These are phyloP conservation scores for Prasinococcaceae sp. DNA, from an alignment of 139 green algal genomes.

Conservation along the genomic window DNA sequence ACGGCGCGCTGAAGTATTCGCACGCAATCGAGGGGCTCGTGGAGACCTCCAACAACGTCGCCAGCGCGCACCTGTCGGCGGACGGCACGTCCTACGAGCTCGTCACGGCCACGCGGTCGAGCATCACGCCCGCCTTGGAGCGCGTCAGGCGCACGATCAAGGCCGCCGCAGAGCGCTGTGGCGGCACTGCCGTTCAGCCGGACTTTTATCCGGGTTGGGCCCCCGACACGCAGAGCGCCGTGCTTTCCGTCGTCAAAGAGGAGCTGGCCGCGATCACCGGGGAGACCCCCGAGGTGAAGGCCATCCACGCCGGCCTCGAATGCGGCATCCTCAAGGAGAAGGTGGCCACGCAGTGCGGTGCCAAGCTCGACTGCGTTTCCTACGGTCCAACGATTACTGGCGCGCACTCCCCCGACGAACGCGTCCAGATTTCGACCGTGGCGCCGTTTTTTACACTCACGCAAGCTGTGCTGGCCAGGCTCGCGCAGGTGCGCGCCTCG, in stretches of 20 bases:
- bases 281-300: slow-evolving; percentile 24
- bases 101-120: slow-evolving; percentile 40
- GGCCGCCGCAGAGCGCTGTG: background rate
- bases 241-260: slow-evolving; percentile 30
- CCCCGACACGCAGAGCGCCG: slow-evolving; percentile 29
- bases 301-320: slow-evolving; percentile 8
- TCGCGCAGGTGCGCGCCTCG: too few relatives aligned
- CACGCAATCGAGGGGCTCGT: slow-evolving; percentile 43
- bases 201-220: slow-evolving; percentile 55
- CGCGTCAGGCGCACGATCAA: slow-evolving; percentile 28
- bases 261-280: slow-evolving; percentile 16
- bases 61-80: slow-evolving; percentile 20
- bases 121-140: slow-evolving; percentile 36
- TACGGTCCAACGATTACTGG: slow-evolving; percentile 59
- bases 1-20: slow-evolving; percentile 46
- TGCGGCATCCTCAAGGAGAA: slow-evolving; percentile 5
- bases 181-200: slow-evolving; percentile 17
- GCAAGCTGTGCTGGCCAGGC: too few relatives aligned
- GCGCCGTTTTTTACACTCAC: background rate
- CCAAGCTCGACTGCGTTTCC: slow-evolving; percentile 40
- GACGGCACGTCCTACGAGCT: slow-evolving; percentile 20
- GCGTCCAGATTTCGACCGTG: slow-evolving; percentile 14
- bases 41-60: slow-evolving; percentile 61
- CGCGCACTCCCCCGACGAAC: slow-evolving; percentile 54
- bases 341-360: too few relatives aligned